Evolutionary conservation across 1,284 basidiomycete species (phyloP), one percentile per base, ranked within the genome.

Genomic region (Cutaneotrichosporon dermatis): DNA sequence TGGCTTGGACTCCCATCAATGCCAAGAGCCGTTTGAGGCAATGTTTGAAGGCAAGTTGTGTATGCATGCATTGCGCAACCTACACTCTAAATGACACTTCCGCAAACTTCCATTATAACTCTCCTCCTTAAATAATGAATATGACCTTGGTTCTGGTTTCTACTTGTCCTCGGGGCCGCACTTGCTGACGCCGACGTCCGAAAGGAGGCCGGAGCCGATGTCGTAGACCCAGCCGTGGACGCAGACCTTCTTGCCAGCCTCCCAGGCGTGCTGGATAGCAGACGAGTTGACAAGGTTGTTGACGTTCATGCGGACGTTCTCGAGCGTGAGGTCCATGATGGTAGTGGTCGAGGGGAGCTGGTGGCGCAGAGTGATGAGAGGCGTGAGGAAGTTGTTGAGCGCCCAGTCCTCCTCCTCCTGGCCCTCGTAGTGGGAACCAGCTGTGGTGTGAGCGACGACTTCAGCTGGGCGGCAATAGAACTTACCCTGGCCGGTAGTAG

Each of bases 171-270:
- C 39, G 39, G 9, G 9, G 46, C 46, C 46, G 51, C 57, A 54
- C 43, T 44, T 40, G 53, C 39, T 56, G 16, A 89, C 75, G n/a
- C 81, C 81, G 58, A 94, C 79, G 69, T 94, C 90, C 66, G 80
- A 80, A 75, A 94, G 77, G 55, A 79, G 79, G 8, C 91, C 92
- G 8, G 81, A 83, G 54, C 80, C 83, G 59, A 93, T 75, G 57
- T 90, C 85, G 74, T 90, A 93, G 43, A 93, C 50, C 88, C 88
- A 91, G 4, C 91, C 91, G 69, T 94, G 90, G 8, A 93, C 84
- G 74, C 80, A 83, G 45, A 92, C 79, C 11, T 72, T 66, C 75
- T 84, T 86, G 36, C 83, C 83, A 54, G 80, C 73, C 36, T 79
- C 82, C 92, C 92, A 95, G 44, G 88, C 89, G 55, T 83, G 74